Conservation (phyloP, 352 stramenopile genomes). For the Peronospora farinosa region DNA sequence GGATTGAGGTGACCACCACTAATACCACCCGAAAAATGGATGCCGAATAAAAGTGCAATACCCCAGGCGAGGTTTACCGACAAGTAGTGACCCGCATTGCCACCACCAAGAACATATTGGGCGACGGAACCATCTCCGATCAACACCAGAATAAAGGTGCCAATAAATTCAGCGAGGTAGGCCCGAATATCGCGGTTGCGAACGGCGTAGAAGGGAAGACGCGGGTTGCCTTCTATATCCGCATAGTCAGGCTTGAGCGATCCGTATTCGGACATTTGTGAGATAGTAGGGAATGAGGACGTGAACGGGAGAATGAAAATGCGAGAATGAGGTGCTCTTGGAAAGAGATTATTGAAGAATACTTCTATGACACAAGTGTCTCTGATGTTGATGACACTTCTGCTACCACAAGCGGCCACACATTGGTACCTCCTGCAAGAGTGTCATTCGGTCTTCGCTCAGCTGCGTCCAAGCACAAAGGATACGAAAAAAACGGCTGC, state of each 20-base stretch:
- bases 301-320: conserved; percentile 8
- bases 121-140: conserved; percentile 52
- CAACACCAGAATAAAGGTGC: conserved; percentile 53
- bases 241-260: conserved; percentile 25
- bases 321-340: conserved; percentile 19
- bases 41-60: conserved; percentile 51
- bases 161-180: conserved; percentile 53
- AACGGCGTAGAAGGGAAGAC: conserved; percentile 27
- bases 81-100: conserved; percentile 39
- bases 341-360: conserved; percentile 15
- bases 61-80: conserved; percentile 52
- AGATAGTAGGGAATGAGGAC: conserved; percentile 4
- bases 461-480: conserved; percentile 20
- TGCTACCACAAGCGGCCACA: conserved; percentile 9
- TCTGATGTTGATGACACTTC: conserved; percentile 6
- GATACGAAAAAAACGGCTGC: conserved; percentile 13
- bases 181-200: conserved; percentile 35
- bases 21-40: conserved; percentile 45
- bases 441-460: conserved; percentile 10
- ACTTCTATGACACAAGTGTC: conserved; percentile 6
- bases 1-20: conserved; percentile 62
- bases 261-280: conserved; percentile 34
- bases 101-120: conserved; percentile 41
- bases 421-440: conserved; percentile 6
- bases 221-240: conserved; percentile 26